Evolutionary conservation across 2,329 filamentous ascomycete genomes (phyloP).

Genomic region (Fonsecaea pedrosoi): DNA sequence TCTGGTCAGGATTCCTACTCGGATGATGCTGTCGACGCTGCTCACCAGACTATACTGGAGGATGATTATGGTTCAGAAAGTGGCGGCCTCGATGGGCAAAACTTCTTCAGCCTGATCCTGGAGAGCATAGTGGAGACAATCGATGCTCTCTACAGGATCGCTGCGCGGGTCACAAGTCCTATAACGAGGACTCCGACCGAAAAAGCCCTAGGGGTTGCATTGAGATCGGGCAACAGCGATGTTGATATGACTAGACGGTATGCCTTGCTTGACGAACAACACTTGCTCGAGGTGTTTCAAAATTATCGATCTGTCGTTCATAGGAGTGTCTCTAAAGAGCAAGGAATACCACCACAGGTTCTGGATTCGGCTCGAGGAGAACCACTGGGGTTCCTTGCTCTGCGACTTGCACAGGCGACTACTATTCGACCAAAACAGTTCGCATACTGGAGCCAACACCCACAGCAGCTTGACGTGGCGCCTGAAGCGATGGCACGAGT

Average conservation of each 20-base stretch:
- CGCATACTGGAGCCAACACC: conserved; percentile 29
- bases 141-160: conserved; percentile 28
- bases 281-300: conserved; percentile 21
- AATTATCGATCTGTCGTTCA: conserved; percentile 8
- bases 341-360: neutral
- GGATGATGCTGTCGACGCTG: neutral
- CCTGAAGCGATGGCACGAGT: neutral
- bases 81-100: neutral
- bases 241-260: conserved; percentile 28
- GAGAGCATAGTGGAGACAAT: conserved; percentile 22
- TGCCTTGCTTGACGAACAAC: conserved; percentile 15
- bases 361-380: conserved; percentile 1
- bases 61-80: neutral
- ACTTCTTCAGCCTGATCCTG: conserved; percentile 14
- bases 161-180: conserved; percentile 32
- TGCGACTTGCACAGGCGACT: conserved; percentile 32
- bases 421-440: conserved; percentile 32
- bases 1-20: neutral
- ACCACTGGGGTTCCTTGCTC: conserved; percentile 16
- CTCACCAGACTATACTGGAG: neutral
- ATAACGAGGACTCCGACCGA: conserved; percentile 24
- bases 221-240: conserved; percentile 20
- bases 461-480: conserved; percentile 15
- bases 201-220: conserved; percentile 22
- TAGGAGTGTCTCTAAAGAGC: neutral